phyloP scores from a whole-genome alignment of 768 basidiomycete species.

The Crepidotus variabilis region DNA sequence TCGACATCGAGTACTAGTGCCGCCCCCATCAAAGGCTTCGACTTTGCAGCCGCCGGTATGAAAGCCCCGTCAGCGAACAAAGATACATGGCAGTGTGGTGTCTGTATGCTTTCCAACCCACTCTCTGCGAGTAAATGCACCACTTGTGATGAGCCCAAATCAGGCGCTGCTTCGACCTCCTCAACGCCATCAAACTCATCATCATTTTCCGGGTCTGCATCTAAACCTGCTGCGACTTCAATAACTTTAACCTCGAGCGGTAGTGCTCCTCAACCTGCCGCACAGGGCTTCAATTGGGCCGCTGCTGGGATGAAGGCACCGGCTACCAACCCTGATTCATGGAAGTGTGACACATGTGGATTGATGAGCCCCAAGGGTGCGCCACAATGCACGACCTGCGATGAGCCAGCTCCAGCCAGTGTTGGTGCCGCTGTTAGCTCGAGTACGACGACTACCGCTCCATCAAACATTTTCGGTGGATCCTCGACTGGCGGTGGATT shows the following conservation, averaged over 20 bases:
- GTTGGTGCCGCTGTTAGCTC: background rate
- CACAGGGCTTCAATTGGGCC: constrained; percentile 52
- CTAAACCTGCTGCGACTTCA: background rate
- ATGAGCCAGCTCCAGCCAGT: constrained; percentile 28
- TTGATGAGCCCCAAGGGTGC: constrained; percentile 43
- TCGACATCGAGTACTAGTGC: constrained; percentile 8
- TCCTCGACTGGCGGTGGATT: background rate
- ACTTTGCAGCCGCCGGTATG: constrained; percentile 60
- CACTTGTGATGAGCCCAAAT: constrained; percentile 39
- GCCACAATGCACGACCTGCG: constrained; percentile 49
- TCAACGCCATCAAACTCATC: background rate
- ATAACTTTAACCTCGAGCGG: background rate
- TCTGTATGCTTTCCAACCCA: constrained; percentile 49
- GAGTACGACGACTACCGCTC: background rate
- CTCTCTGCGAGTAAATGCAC: constrained; percentile 42
- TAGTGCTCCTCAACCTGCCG: constrained; percentile 2
- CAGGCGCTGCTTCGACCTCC: background rate
- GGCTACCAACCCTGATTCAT: constrained; percentile 28
- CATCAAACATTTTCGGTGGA: background rate
- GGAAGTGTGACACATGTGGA: constrained; percentile 57
- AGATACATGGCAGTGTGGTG: constrained; percentile 49
- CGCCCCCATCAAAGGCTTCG: constrained; percentile 36
- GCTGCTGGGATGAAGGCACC: constrained; percentile 57
- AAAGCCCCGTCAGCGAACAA: constrained; percentile 34
- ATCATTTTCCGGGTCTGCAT: background rate